phyloP scores from a whole-genome alignment of 768 basidiomycete genomes.

The Mycena galopus region DNA sequence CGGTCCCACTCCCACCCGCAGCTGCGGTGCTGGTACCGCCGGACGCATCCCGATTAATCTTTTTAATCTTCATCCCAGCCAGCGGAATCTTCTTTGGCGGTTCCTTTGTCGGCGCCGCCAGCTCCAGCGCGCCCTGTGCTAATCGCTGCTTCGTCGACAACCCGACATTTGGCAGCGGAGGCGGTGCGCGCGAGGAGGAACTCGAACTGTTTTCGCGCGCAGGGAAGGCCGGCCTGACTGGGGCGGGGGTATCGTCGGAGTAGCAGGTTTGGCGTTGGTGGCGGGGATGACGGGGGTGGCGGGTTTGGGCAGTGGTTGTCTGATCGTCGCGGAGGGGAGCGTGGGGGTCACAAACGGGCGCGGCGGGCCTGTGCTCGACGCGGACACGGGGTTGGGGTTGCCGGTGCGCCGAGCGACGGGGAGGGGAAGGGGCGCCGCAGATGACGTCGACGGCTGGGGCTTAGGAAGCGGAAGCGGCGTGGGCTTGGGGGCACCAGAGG shows the following conservation, averaged over 20 bases:
- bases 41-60: no score
- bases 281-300: slow-evolving; percentile 4
- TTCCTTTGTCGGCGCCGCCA: slow-evolving; percentile 38
- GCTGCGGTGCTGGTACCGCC: slow-evolving; percentile 3
- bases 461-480: slow-evolving; percentile 28
- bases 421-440: no score
- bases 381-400: slow-evolving; percentile 36
- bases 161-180: no score
- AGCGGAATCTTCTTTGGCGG: slow-evolving; percentile 29
- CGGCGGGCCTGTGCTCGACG: background rate
- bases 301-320: slow-evolving; percentile 3
- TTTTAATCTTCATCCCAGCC: slow-evolving; percentile 49
- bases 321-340: slow-evolving; percentile 2
- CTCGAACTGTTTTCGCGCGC: slow-evolving; percentile 12
- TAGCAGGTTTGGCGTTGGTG: background rate
- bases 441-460: slow-evolving; percentile 18
- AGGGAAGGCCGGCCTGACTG: slow-evolving; percentile 9
- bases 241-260: slow-evolving; percentile 9
- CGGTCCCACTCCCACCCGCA: slow-evolving; percentile 7
- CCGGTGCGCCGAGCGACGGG: slow-evolving; percentile 39
- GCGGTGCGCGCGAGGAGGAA: no score
- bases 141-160: slow-evolving; percentile 55
- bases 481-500: slow-evolving; percentile 20
- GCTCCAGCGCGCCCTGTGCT: slow-evolving; percentile 41
- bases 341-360: slow-evolving; percentile 5